Conservation (phyloP, 2,329 filamentous ascomycete genomes). For the Aspergillus clavatus region DNA sequence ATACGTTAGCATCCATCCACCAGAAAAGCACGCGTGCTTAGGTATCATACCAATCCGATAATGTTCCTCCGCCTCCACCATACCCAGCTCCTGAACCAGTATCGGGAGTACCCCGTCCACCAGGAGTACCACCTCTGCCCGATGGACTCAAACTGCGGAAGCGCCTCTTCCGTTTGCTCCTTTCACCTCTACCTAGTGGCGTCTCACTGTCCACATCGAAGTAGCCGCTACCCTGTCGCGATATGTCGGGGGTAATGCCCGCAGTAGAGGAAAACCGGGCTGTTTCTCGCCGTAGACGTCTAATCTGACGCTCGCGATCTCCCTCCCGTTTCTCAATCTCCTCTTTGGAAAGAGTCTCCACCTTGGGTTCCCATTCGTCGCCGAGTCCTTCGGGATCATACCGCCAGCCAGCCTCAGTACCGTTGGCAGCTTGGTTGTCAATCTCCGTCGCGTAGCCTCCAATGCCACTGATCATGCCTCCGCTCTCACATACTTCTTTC, state of each 20-base stretch:
- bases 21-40: neutral
- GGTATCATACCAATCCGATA: constrained; percentile 56
- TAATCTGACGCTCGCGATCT: constrained; percentile 85
- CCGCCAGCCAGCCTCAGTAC: constrained; percentile 85
- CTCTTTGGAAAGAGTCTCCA: constrained; percentile 80
- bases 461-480: constrained; percentile 73
- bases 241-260: constrained; percentile 72
- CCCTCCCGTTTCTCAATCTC: constrained; percentile 97
- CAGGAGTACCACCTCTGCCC: constrained; percentile 62
- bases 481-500: constrained; percentile 93
- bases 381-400: constrained; percentile 89
- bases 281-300: constrained; percentile 81
- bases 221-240: constrained; percentile 54
- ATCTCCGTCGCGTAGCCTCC: constrained; percentile 65
- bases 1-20: constrained; percentile 5
- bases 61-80: constrained; percentile 60
- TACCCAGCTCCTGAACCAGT: constrained; percentile 58
- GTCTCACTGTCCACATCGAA: constrained; percentile 63
- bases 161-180: constrained; percentile 90
- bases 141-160: constrained; percentile 84
- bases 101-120: constrained; percentile 75
- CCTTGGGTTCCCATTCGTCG: constrained; percentile 77
- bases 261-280: constrained; percentile 84
- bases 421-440: constrained; percentile 80
- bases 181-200: constrained; percentile 83